Evolutionary conservation across 345 rosid genomes (phyloP).

Genomic region (Brassica cretica): DNA sequence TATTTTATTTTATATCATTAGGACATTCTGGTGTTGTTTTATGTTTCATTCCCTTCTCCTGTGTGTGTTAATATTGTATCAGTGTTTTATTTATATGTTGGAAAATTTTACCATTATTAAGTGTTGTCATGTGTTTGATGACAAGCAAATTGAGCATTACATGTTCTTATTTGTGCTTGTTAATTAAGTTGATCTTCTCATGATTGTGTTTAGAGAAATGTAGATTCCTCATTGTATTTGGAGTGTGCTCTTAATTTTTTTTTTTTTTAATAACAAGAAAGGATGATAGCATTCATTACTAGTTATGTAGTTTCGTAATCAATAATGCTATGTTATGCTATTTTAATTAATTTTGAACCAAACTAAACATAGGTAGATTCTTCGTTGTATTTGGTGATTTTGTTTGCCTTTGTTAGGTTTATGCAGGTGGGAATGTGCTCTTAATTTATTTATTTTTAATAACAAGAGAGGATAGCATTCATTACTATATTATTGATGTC

Average conservation of each 20-base stretch:
- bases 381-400: neutral
- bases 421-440: neutral
- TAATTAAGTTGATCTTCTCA: neutral
- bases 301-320: no score
- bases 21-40: neutral
- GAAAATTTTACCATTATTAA: no score
- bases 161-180: neutral
- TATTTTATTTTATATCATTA: neutral
- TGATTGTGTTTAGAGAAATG: neutral
- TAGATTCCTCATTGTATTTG: neutral
- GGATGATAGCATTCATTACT: no score
- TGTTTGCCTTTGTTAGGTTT: neutral
- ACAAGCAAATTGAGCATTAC: neutral
- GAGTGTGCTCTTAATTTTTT: neutral
- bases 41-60: neutral
- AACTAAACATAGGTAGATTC: neutral
- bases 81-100: no score
- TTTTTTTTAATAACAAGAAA: no score
- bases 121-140: neutral
- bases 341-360: no score
- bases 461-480: neutral
- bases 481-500: neutral
- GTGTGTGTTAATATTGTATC: no score
- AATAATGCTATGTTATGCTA: no score
- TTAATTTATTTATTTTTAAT: neutral